Conservation (phyloP, 345 rosid genomes). For the Arabidopsis arenosa region DNA sequence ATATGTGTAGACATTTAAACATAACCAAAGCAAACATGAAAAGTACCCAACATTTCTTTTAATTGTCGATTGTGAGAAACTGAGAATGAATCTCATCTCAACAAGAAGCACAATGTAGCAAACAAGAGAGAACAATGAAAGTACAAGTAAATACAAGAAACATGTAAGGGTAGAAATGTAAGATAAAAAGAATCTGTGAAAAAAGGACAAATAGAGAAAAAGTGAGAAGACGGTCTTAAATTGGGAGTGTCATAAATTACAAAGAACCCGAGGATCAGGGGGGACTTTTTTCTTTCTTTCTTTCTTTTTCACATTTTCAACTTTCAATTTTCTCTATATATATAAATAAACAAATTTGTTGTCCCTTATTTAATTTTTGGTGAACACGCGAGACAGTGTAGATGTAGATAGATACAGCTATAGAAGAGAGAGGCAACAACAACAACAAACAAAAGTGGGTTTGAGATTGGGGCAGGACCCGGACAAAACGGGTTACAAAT, state of each 20-base stretch:
- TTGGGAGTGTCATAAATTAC: slow-evolving; percentile 44
- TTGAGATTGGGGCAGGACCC: slow-evolving; percentile 37
- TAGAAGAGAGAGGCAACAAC: slow-evolving; percentile 2
- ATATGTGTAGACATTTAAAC: background rate
- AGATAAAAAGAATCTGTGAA: slow-evolving; percentile 10
- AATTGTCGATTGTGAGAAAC: too few relatives aligned
- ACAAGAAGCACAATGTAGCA: slow-evolving; percentile 1
- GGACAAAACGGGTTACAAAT: slow-evolving; percentile 47
- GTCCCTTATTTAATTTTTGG: background rate
- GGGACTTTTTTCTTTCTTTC: slow-evolving; percentile 24
- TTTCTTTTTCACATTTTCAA: background rate
- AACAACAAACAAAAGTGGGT: too few relatives aligned
- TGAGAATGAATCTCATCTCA: background rate
- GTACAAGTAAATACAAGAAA: slow-evolving; percentile 31
- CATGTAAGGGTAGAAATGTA: slow-evolving; percentile 25
- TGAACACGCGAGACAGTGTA: slow-evolving; percentile 45
- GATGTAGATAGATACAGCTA: slow-evolving; percentile 29
- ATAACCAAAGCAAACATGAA: background rate
- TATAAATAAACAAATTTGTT: too few relatives aligned
- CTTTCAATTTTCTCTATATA: background rate
- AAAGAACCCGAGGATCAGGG: slow-evolving; percentile 52
- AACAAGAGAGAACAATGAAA: slow-evolving; percentile 27
- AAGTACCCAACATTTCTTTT: background rate
- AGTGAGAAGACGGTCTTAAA: slow-evolving; percentile 30
- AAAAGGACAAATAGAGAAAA: slow-evolving; percentile 29